These are phyloP conservation scores for Poa annua DNA, from an alignment of 176 grass and related monocot genomes.

Conservation along the genomic window DNA sequence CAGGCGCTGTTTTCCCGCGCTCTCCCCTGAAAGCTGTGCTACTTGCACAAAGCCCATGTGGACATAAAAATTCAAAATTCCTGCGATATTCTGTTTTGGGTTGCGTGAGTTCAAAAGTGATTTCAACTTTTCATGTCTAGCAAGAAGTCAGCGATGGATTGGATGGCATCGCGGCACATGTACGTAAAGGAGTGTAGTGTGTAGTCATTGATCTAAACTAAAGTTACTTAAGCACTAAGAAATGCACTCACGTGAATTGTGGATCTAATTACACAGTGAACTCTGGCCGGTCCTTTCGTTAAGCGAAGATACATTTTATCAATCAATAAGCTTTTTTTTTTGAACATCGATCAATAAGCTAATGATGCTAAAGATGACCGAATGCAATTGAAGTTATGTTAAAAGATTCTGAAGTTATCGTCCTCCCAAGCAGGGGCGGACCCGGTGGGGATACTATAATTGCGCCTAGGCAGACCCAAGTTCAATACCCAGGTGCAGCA, in stretches of 20 bases:
- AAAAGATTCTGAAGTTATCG: no score
- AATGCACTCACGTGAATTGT: neutral
- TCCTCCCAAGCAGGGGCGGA: no score
- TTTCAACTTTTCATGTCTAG: neutral
- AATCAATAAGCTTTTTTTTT: no score
- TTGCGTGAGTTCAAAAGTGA: no score
- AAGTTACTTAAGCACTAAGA: neutral
- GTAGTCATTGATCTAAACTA: neutral
- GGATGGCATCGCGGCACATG: neutral
- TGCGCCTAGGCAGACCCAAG: no score
- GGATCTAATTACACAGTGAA: neutral
- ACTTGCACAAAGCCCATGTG: neutral
- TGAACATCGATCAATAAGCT: no score
- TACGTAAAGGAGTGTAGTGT: neutral
- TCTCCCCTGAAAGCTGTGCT: neutral
- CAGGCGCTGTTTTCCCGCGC: neutral
- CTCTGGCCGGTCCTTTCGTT: neutral
- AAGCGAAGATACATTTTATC: no score
- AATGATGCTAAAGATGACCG: no score
- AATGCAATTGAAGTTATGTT: no score
- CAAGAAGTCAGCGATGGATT: neutral
- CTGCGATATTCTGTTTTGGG: no score
- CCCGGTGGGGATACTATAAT: no score
- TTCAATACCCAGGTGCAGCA: no score
- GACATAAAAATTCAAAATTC: neutral